Conservation (phyloP, 176 grass and related monocot genomes). For the Pontederia paniculata region DNA sequence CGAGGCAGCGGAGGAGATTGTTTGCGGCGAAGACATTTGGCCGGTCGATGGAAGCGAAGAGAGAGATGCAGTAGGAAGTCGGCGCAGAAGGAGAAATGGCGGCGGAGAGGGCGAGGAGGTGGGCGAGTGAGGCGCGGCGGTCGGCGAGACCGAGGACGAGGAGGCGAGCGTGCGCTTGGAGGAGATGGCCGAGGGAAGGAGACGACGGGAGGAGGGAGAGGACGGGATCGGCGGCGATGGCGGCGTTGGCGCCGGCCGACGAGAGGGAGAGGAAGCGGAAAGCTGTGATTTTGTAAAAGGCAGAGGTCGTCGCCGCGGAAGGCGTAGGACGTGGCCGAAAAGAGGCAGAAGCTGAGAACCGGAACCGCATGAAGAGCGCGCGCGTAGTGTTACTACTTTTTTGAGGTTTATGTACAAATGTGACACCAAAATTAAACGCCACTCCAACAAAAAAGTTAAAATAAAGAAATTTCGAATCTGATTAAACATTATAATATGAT, state of each 20-base stretch:
- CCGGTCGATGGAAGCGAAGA: slow-evolving; percentile 20
- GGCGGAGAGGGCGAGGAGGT: slow-evolving; percentile 26
- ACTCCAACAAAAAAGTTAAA: too few species aligned
- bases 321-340: too few species aligned
- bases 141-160: slow-evolving; percentile 44
- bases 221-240: slow-evolving; percentile 12
- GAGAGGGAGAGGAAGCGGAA: background rate
- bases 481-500: too few species aligned
- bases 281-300: too few species aligned
- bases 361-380: too few species aligned
- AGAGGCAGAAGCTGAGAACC: too few species aligned
- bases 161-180: slow-evolving; percentile 55
- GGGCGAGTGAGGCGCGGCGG: slow-evolving; percentile 33
- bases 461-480: too few species aligned
- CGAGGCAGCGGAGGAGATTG: slow-evolving; percentile 56
- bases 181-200: slow-evolving; percentile 28
- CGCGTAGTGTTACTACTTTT: too few species aligned
- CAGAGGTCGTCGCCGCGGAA: too few species aligned
- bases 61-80: slow-evolving; percentile 23
- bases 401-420: too few species aligned
- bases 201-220: slow-evolving; percentile 24
- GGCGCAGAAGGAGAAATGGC: background rate
- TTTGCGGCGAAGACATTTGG: slow-evolving; percentile 44
- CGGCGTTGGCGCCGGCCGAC: slow-evolving; percentile 20
- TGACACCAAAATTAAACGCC: too few species aligned